Conservation (phyloP, 176 grass and related monocot genomes). For the Oryza punctata region DNA sequence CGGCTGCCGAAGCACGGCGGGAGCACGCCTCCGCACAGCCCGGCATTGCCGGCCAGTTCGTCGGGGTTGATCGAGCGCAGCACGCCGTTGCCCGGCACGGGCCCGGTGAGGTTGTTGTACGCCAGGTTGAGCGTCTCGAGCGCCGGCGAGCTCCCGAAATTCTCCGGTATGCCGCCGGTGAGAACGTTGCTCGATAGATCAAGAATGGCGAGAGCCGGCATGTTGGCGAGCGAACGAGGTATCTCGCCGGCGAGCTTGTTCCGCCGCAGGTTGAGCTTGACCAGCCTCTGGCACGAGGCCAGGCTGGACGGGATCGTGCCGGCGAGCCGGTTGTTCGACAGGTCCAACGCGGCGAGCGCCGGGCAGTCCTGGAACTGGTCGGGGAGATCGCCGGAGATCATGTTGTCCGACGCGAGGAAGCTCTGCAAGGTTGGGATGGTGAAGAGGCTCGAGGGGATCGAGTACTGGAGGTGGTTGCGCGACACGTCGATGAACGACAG, state of each 20-base stretch:
- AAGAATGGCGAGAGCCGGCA: constrained; percentile 89
- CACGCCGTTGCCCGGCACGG: constrained; percentile 71
- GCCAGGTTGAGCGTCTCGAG: constrained; percentile 87
- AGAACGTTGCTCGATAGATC: constrained; percentile 82
- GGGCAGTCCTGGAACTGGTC: constrained; percentile 94
- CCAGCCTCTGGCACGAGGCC: constrained; percentile 75
- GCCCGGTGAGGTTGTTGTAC: constrained; percentile 79
- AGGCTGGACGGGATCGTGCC: constrained; percentile 69
- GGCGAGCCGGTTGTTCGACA: constrained; percentile 74
- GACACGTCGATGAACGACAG: constrained; percentile 93
- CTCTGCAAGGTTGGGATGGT: constrained; percentile 68
- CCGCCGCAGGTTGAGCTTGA: constrained; percentile 69
- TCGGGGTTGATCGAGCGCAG: constrained; percentile 84
- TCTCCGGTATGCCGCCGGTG: constrained; percentile 74
- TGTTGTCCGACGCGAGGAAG: constrained; percentile 81
- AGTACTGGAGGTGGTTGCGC: constrained; percentile 65
- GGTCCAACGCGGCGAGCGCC: constrained; percentile 68
- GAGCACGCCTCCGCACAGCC: constrained; percentile 83
- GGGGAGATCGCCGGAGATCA: constrained; percentile 72
- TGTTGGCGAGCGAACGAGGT: constrained; percentile 64
- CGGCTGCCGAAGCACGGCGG: constrained; percentile 49
- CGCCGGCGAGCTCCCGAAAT: constrained; percentile 91
- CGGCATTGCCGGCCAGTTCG: constrained; percentile 74
- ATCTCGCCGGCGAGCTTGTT: constrained; percentile 74
- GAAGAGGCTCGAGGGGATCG: constrained; percentile 68